Conservation (phyloP, 2,329 filamentous ascomycete genomes). For the Nemania serpens region DNA sequence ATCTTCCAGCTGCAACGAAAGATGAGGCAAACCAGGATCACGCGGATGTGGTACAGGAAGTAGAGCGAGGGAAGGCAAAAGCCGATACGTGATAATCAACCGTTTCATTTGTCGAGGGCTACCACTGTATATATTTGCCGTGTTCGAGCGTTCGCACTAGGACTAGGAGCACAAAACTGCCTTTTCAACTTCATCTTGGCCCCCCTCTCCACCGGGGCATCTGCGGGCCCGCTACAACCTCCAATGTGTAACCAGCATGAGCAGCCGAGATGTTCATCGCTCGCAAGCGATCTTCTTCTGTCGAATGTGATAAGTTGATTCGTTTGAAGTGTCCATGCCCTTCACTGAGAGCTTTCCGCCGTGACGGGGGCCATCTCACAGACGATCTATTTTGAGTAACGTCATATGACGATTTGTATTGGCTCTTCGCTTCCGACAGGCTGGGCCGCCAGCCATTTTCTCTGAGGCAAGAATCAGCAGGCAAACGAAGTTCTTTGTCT, state of each 20-base stretch:
- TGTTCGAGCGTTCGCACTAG: slow-evolving; percentile 27
- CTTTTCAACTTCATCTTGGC: slow-evolving; percentile 7
- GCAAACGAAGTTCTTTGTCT: too few relatives aligned
- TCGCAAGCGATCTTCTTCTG: background rate
- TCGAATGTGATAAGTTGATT: background rate
- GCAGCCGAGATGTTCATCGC: background rate
- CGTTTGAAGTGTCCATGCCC: background rate
- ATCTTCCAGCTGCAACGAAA: slow-evolving; percentile 80
- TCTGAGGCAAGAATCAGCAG: too few relatives aligned
- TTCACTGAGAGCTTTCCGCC: too few relatives aligned
- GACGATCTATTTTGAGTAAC: too few relatives aligned
- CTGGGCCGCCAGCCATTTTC: too few relatives aligned
- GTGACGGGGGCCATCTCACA: too few relatives aligned
- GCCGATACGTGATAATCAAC: slow-evolving; percentile 11
- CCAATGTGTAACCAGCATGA: background rate
- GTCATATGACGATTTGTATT: too few relatives aligned
- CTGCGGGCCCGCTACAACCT: background rate
- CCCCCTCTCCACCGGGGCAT: background rate
- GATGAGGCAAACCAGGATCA: slow-evolving; percentile 66
- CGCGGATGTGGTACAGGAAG: slow-evolving; percentile 63
- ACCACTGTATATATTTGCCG: slow-evolving; percentile 32
- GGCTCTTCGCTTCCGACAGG: too few relatives aligned
- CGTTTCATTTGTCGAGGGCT: slow-evolving; percentile 34
- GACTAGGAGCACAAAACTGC: slow-evolving; percentile 26
- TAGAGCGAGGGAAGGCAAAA: slow-evolving; percentile 39